Conservation (phyloP, 257 asterid species). For the Cynanchum wilfordii region DNA sequence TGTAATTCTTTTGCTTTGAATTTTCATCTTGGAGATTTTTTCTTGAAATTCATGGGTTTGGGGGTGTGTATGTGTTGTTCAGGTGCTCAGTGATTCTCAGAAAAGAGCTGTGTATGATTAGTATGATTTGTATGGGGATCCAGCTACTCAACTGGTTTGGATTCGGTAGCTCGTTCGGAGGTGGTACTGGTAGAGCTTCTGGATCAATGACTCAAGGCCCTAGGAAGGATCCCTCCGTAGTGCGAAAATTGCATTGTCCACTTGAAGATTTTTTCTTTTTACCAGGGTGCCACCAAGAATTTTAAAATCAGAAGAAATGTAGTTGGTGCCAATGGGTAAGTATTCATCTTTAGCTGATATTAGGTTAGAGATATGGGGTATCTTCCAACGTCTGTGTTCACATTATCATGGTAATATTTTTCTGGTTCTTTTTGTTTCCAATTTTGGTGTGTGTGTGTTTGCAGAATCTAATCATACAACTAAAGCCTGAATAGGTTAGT, state of each 20-base stretch:
- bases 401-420: not conserved
- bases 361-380: not conserved
- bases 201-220: constrained; percentile 27
- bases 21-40: not conserved
- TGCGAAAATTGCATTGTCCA: constrained; percentile 33
- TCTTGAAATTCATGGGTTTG: not conserved
- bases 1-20: not conserved
- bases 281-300: constrained; percentile 39
- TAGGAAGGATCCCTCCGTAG: constrained; percentile 29
- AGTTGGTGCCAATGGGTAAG: constrained; percentile 40
- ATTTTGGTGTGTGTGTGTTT: too few species aligned
- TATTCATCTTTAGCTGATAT: not conserved
- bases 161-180: constrained; percentile 31
- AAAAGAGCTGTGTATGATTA: constrained; percentile 41
- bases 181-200: constrained; percentile 25
- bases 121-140: constrained; percentile 44
- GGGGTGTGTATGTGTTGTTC: constrained; percentile 1
- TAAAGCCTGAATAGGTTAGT: not conserved
- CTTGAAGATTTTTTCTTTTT: constrained; percentile 46
- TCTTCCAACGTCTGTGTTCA: not conserved
- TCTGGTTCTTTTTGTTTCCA: not conserved
- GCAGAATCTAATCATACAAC: not conserved
- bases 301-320: constrained; percentile 41
- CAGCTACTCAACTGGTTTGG: constrained; percentile 35
- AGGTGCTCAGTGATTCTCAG: constrained; percentile 49